These are phyloP conservation scores for Dryadomyces quercus-mongolicae DNA, from an alignment of 2,329 filamentous ascomycete genomes.

Conservation along the genomic window DNA sequence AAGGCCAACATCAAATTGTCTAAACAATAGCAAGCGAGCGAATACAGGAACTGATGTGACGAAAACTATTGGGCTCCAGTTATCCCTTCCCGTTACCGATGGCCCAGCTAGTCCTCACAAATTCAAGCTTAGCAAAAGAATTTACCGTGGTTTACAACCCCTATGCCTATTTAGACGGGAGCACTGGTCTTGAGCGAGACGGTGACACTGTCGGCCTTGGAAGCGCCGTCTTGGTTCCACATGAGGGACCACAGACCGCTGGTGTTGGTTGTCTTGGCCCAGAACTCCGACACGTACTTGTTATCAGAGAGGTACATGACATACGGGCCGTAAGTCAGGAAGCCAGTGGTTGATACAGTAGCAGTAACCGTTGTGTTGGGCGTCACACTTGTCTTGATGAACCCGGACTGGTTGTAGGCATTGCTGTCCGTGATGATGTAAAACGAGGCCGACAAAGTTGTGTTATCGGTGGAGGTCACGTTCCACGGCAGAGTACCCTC, in stretches of 20 bases:
- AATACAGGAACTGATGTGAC: background rate
- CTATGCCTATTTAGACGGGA: background rate
- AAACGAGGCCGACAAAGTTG: background rate
- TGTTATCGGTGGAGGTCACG: background rate
- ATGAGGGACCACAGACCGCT: conserved; percentile 6
- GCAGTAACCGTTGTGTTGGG: background rate
- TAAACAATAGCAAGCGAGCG: background rate
- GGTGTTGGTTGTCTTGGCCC: background rate
- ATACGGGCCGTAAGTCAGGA: conserved; percentile 5
- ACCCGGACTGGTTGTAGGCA: background rate
- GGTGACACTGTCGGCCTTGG: background rate
- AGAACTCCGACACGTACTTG: conserved; percentile 6
- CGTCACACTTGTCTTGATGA: background rate
- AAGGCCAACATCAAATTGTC: background rate
- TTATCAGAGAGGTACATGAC: conserved; percentile 1
- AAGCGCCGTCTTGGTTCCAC: conserved; percentile 6
- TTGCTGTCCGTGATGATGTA: conserved; percentile 8
- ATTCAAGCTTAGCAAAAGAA: no score
- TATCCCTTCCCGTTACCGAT: no score
- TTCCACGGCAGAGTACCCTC: conserved; percentile 2
- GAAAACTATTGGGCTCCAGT: no score
- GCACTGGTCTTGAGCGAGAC: background rate
- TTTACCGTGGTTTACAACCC: no score
- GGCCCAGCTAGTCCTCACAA: no score
- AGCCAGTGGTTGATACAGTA: background rate